Conservation (phyloP, 2,329 filamentous ascomycete species). For the Simplicillium aogashimaense region DNA sequence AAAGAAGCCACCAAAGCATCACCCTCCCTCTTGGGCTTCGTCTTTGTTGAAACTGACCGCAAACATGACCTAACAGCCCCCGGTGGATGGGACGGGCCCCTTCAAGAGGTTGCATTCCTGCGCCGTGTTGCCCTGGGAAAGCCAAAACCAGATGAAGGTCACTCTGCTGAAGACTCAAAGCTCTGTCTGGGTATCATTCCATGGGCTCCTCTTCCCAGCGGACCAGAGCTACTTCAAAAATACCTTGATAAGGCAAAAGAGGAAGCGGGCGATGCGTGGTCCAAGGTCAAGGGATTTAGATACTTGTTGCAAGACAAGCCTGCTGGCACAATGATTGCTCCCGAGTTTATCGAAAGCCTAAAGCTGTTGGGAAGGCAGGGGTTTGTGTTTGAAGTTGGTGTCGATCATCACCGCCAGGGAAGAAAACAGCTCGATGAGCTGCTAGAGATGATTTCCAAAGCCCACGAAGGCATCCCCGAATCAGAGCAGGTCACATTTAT, state of each 20-base stretch:
- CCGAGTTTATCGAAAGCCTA: constrained; percentile 55
- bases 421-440: constrained; percentile 63
- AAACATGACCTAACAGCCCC: constrained; percentile 45
- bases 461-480: constrained; percentile 51
- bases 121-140: constrained; percentile 54
- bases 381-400: constrained; percentile 71
- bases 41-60: constrained; percentile 79
- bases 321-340: constrained; percentile 51
- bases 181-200: constrained; percentile 64
- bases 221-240: constrained; percentile 44
- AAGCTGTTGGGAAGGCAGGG: constrained; percentile 54
- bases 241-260: constrained; percentile 57
- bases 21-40: constrained; percentile 52
- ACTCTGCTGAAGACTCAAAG: constrained; percentile 29
- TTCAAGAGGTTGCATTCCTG: constrained; percentile 64
- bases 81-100: constrained; percentile 54
- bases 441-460: constrained; percentile 57
- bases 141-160: constrained; percentile 47
- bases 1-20: constrained; percentile 29
- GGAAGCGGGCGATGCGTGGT: constrained; percentile 54
- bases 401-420: constrained; percentile 72
- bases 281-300: constrained; percentile 65
- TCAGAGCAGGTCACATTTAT: constrained; percentile 56
- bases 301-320: constrained; percentile 76
- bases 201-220: constrained; percentile 75